Percentiles rank a stretch among this genome's conserved stretches.
Conservation (phyloP, 345 rosid species). For the Gossypium turneri region DNA sequence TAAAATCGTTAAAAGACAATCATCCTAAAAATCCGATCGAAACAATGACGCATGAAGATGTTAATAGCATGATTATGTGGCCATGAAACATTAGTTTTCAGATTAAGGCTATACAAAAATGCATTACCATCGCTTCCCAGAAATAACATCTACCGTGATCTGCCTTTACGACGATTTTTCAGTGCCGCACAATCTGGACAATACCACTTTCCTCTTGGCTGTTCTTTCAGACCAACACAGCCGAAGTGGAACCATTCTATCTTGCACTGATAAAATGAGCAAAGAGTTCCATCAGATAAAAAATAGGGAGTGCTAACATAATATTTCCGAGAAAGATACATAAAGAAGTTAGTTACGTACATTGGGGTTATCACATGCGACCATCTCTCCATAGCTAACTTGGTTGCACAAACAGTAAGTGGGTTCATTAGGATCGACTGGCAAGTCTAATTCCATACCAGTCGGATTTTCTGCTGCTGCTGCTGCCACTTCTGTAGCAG, state of each 20-base stretch:
- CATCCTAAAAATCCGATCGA: background rate
- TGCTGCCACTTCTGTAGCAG: conserved; percentile 36
- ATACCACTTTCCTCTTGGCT: conserved; percentile 92
- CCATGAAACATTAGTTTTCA: background rate
- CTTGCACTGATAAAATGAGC: conserved; percentile 59
- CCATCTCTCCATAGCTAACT: conserved; percentile 97
- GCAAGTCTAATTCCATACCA: conserved; percentile 84
- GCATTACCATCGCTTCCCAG: background rate
- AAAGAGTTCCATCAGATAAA: conserved; percentile 15
- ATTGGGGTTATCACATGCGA: conserved; percentile 88
- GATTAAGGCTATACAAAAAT: background rate
- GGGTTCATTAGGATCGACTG: conserved; percentile 96
- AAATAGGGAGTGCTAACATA: background rate
- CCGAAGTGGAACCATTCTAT: conserved; percentile 99
- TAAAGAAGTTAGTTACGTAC: conserved; percentile 36
- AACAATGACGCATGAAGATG: background rate
- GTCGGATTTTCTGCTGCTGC: conserved; percentile 47
- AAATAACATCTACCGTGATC: conserved; percentile 23
- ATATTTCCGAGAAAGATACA: background rate
- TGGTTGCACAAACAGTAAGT: conserved; percentile 92
- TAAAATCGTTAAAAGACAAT: background rate
- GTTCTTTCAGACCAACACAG: conserved; percentile 84
- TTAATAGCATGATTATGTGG: background rate
- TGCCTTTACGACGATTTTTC: conserved; percentile 68
- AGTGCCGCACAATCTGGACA: conserved; percentile 70